Evolutionary conservation across 139 green algal genomes (phyloP).

Genomic region (Coccomyxa sp.): DNA sequence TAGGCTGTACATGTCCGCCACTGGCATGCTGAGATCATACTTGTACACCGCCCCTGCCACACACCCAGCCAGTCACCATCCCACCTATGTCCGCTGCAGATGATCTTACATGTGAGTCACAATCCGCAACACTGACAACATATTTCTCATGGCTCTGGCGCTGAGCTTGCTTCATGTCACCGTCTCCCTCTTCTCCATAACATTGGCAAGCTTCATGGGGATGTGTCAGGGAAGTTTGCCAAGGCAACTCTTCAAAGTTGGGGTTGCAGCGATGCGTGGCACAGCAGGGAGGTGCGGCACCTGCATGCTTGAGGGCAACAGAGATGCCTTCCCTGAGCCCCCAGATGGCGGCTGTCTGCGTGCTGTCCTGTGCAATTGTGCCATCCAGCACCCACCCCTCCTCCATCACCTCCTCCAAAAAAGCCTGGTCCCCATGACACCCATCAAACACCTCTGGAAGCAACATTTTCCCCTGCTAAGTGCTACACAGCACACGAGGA

Average conservation of each 20-base stretch:
- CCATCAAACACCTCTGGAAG: neutral
- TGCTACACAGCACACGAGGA: too few relatives aligned
- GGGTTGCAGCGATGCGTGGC: neutral
- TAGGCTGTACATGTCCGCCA: constrained; percentile 61
- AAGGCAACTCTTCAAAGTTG: neutral
- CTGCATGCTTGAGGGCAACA: constrained; percentile 66
- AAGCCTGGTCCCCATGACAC: neutral
- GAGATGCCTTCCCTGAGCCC: constrained; percentile 81
- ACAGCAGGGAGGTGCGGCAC: constrained; percentile 19
- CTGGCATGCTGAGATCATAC: constrained; percentile 82
- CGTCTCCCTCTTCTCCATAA: too few relatives aligned
- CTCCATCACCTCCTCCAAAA: constrained; percentile 50
- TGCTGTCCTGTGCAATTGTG: constrained; percentile 50
- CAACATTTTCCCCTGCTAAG: too few relatives aligned
- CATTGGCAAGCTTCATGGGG: neutral
- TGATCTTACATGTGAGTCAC: neutral
- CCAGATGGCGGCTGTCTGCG: constrained; percentile 81
- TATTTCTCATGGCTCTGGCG: too few relatives aligned
- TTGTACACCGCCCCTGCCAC: constrained; percentile 82
- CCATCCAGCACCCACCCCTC: constrained; percentile 37
- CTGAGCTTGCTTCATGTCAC: too few relatives aligned
- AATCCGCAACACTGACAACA: neutral
- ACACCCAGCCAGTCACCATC: neutral
- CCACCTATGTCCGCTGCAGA: neutral
- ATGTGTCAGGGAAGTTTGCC: neutral